Evolutionary conservation across 495 filamentous ascomycete genomes (phyloP).

Genomic region (Lophium mytilinum): DNA sequence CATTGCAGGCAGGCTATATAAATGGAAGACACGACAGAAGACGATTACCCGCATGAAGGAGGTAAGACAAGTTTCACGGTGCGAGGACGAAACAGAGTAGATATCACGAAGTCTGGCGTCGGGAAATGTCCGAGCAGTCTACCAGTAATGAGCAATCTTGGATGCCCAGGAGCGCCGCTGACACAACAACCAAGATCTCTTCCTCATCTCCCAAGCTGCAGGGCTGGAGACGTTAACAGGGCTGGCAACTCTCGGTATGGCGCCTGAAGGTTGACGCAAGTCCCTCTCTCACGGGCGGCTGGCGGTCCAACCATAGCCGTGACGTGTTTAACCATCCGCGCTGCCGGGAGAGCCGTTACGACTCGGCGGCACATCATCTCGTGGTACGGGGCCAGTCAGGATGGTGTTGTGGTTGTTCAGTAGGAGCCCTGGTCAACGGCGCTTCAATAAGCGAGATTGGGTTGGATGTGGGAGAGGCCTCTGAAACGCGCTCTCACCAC

Average conservation of each 20-base stretch:
- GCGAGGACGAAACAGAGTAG: too few species aligned
- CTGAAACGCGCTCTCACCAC: not conserved
- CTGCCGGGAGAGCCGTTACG: not conserved
- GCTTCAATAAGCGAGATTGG: not conserved
- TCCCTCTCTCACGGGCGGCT: not conserved
- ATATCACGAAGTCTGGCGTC: too few species aligned
- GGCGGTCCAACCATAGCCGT: not conserved
- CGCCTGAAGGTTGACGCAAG: not conserved
- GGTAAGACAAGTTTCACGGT: too few species aligned
- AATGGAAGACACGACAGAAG: too few species aligned
- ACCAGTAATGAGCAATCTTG: constrained; percentile 2
- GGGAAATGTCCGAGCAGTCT: not conserved
- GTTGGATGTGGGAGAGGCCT: not conserved
- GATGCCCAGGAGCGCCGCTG: not conserved
- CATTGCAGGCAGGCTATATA: too few species aligned
- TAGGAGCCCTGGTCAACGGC: too few species aligned
- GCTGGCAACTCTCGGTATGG: not conserved
- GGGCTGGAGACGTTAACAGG: not conserved
- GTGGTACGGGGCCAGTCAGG: not conserved
- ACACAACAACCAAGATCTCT: not conserved
- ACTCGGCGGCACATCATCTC: not conserved
- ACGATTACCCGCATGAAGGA: too few species aligned
- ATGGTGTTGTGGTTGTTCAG: too few species aligned
- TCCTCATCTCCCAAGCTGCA: not conserved
- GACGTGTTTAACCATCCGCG: not conserved